Conservation (phyloP, 371 early-diverging fungal genomes). For the Mucor lusitanicus region DNA sequence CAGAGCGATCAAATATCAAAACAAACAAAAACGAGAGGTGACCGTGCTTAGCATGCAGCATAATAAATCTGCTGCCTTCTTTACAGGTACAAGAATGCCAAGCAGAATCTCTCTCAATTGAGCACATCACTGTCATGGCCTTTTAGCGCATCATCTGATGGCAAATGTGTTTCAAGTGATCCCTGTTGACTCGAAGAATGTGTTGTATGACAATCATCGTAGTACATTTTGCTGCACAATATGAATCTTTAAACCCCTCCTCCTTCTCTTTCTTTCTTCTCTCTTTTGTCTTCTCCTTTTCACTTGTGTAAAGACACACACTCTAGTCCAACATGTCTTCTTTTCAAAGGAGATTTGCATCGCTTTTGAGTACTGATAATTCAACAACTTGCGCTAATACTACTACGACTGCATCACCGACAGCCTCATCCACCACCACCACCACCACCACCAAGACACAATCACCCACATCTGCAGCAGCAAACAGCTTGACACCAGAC, state of each 20-base stretch:
- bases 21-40: not conserved
- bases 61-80: not conserved
- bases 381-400: not conserved
- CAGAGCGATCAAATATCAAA: not conserved
- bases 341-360: slow-evolving; percentile 18
- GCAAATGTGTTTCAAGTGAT: not conserved
- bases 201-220: not conserved
- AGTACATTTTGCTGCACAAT: not conserved
- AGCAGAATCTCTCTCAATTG: not conserved
- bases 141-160: not conserved
- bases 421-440: no score
- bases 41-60: not conserved
- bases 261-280: not conserved
- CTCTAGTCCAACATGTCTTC: not conserved
- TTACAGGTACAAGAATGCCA: not conserved
- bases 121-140: not conserved
- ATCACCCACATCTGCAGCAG: not conserved
- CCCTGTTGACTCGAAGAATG: not conserved
- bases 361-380: slow-evolving; percentile 10
- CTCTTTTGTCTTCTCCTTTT: not conserved
- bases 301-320: not conserved
- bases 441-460: not conserved
- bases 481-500: not conserved
- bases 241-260: not conserved
- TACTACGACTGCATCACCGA: not conserved